Percentiles rank a stretch among this genome's conserved stretches.
Evolutionary conservation across 2,329 filamentous ascomycete genomes (phyloP).

Genomic region (Didymosphaeria variabile): DNA sequence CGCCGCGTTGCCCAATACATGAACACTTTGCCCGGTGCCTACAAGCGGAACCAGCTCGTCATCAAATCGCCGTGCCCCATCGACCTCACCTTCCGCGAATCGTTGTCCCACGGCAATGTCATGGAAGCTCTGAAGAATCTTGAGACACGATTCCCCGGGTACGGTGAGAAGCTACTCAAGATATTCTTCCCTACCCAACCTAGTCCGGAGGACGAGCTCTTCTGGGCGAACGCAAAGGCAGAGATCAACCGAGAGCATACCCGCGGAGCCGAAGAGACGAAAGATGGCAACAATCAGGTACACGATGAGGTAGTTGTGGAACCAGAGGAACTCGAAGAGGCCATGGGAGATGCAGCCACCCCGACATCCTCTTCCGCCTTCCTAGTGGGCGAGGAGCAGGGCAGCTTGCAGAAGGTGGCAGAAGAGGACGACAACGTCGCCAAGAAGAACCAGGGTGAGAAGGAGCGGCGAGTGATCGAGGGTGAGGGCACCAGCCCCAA

Average conservation of each 20-base stretch:
- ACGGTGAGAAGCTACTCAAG: constrained; percentile 9
- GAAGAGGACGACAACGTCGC: neutral
- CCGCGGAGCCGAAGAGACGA: neutral
- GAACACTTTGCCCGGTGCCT: neutral
- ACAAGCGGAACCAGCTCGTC: neutral
- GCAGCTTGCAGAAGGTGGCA: too few species aligned
- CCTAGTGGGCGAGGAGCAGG: too few species aligned
- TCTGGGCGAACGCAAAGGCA: neutral
- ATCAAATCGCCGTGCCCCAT: neutral
- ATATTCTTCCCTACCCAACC: constrained; percentile 8
- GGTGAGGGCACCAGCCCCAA: neutral
- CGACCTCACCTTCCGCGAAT: neutral
- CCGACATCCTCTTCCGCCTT: too few species aligned
- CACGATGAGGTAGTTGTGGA: neutral
- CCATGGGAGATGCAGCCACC: neutral
- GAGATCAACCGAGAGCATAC: neutral
- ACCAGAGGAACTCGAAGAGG: neutral
- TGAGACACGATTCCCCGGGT: neutral
- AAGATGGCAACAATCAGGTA: too few species aligned
- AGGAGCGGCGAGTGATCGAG: neutral
- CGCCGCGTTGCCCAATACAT: neutral
- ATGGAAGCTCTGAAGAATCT: constrained; percentile 9
- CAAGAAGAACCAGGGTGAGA: neutral
- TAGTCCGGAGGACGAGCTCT: constrained; percentile 8
- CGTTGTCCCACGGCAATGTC: neutral